Percentiles rank a stretch among this genome's conserved stretches.
Conservation (phyloP, 2,329 filamentous ascomycete species). For the Venturiaceae sp. region DNA sequence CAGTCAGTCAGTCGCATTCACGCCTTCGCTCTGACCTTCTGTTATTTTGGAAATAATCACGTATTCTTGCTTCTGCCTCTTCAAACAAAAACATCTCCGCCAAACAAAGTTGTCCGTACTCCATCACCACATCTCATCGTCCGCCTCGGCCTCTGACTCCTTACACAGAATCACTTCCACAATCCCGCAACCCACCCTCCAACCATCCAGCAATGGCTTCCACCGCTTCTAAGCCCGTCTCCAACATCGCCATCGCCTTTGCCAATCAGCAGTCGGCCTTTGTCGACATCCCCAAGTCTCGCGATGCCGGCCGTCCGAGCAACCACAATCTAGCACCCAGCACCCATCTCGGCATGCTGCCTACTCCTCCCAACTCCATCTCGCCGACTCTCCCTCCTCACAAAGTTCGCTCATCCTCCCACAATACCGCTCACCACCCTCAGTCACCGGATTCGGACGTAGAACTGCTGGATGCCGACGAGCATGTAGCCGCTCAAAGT, state of each 20-base stretch:
- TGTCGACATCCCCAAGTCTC: conserved; percentile 18
- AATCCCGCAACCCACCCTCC: background rate
- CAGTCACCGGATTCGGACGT: conserved; percentile 69
- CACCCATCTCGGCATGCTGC: conserved; percentile 44
- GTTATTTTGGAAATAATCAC: no score
- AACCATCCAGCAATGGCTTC: conserved; percentile 22
- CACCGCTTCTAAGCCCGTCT: conserved; percentile 22
- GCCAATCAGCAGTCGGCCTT: conserved; percentile 16
- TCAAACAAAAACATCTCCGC: no score
- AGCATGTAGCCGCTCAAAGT: conserved; percentile 35
- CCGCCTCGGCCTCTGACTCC: background rate
- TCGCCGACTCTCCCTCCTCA: conserved; percentile 80
- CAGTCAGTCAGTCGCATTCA: no score
- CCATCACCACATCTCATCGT: background rate
- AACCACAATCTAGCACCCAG: background rate
- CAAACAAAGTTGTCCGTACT: no score
- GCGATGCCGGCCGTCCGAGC: conserved; percentile 17
- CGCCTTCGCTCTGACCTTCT: no score
- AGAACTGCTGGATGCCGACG: conserved; percentile 64
- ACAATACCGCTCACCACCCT: conserved; percentile 34
- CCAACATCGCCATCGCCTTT: conserved; percentile 30
- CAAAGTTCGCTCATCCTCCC: conserved; percentile 53
- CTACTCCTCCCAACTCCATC: conserved; percentile 91
- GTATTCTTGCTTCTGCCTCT: no score
- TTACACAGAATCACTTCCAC: background rate